Base-by-base conservation (phyloP, 108 stramenopile species). In the Skeletonema marinoi region DNA sequence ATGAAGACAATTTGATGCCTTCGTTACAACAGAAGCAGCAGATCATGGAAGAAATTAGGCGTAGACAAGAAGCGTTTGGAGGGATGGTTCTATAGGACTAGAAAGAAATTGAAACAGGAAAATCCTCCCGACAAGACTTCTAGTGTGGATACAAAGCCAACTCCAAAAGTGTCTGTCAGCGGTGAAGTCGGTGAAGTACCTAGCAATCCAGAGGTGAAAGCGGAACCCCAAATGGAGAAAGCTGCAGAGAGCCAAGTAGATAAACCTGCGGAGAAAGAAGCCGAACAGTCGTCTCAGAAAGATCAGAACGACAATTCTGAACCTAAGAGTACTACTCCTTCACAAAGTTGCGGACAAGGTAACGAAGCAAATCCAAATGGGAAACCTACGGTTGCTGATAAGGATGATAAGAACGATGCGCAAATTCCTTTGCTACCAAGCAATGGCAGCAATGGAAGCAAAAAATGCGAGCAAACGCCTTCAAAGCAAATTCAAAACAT, bases 61-160 rank as follows among this genome's bases (percentile, higher is more conserved):
- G 65, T 74, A 1, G 65, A 74, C 30, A 74, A 66, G 51, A 66
- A 56, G 46, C 73, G 73, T 35, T 54, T 74, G 38, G 73, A 74
- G n/a, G 73, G 73, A 31, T 74, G 73, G 73, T 74, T 74, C 50
- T 74, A 50, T 46, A 38, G 73, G 50, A 51, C 73, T 9, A 54
- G 73, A 33, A 74, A 66, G 73, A 74, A 66, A 35, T 4, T 59
- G 33, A 66, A 74, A 32, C 63, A 56, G n/a, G 62, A 74, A 12
- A 64, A 64, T 21, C 19, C 38, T 17, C 17, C 36, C 7, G 63
- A 64, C 12, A 64, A 25, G 4, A 61, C 31, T 16, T 33, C 60
- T 61, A n/a, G 16, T 16, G 11, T 46, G 44, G 44, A 46, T 46
- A 46, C 16, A n/a, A 46, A 56, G 25, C 5, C 54, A 25, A 17